These are phyloP conservation scores for Solanum chmielewskii DNA, from an alignment of 257 asterid species.

Conservation along the genomic window DNA sequence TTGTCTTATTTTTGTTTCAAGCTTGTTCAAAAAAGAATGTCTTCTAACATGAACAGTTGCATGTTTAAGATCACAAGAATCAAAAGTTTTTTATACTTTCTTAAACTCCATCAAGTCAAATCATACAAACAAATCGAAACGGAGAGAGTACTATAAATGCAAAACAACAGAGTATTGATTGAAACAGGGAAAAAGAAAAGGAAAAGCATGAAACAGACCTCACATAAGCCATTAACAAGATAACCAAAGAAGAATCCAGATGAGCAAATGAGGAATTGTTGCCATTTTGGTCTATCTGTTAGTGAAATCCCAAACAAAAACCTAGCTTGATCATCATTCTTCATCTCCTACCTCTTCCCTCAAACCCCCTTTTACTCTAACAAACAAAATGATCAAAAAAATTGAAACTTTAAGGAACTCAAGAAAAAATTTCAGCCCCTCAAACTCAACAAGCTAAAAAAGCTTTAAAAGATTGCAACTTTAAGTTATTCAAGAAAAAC, in stretches of 20 bases:
- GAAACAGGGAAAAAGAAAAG: neutral
- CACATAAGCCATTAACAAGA: constrained; percentile 91
- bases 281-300: constrained; percentile 64
- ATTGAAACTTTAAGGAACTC: neutral
- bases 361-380: neutral
- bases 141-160: neutral
- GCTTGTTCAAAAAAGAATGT: neutral
- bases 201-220: constrained; percentile 31
- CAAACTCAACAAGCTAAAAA: neutral
- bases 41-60: no score
- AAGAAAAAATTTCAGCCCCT: neutral
- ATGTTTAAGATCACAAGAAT: no score
- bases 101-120: neutral
- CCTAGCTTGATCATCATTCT: constrained; percentile 72
- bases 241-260: constrained; percentile 92
- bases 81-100: no score
- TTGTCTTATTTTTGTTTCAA: neutral
- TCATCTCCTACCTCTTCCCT: constrained; percentile 27
- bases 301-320: constrained; percentile 72
- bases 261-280: constrained; percentile 76
- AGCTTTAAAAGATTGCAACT: neutral
- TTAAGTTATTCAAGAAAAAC: neutral
- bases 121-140: neutral
- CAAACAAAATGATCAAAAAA: neutral
- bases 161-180: neutral